Evolutionary conservation across 1,284 basidiomycete genomes (phyloP), one percentile per base, ranked within the genome.

Genomic region (Tausonia pullulans): DNA sequence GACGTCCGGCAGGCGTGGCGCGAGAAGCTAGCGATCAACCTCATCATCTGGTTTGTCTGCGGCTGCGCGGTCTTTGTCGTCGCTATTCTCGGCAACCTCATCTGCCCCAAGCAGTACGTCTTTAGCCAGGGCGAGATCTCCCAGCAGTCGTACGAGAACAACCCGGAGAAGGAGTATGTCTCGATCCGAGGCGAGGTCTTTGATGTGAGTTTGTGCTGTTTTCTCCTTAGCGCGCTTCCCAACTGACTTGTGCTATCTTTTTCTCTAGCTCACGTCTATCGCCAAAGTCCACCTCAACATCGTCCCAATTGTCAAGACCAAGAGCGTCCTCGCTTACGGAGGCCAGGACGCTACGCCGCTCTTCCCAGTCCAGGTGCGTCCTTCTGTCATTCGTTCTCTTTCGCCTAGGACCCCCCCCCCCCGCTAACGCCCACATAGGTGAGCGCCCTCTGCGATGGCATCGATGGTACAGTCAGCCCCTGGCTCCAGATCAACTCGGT

Each of bases 1-100:
- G 96, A 98, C 72, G 82, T 98, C 52, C 86, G 88, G 54, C 93
- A 98, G 77, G 95, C 95, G 0, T 98, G 94, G 95, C 80, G 94
- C 70, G 95, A 98, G 78, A 98, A 98, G 78, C 81, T 98, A 1
- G 90, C 94, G 3, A 84, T 98, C 75, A 98, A 98, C 78, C 77
- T 96, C 67, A 82, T 98, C 77, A 98, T 98, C 72, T 98, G 94
- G 94, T 87, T 97, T 73, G 81, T 90, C 61, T 98, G 93, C 72
- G 85, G 77, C 39, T 85, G 84, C 71, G 87, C 92, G 3, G 81
- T 95, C 65, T 98, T 98, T 75, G 87, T 98, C 72, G 95, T 98
- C 71, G 90, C 89, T 9, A 78, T 95, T 58, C 81, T 98, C 46
- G 92, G 91, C 44, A 78, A 83, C 65, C 75, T 98, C 67, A 97